Evolutionary conservation across 139 green algal genomes (phyloP).

Genomic region (Picochlorum costavermella): DNA sequence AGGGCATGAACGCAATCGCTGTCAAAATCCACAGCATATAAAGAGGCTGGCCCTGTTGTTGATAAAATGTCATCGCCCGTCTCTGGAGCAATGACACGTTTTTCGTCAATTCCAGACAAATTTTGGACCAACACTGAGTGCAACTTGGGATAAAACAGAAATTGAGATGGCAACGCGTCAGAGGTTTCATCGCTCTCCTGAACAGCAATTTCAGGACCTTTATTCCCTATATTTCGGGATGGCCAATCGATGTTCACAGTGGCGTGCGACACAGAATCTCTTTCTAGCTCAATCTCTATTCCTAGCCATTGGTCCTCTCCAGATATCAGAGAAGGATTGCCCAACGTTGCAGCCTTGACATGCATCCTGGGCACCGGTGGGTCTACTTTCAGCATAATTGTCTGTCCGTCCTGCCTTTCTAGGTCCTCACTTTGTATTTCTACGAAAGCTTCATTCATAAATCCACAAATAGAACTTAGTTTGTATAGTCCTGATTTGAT

Average conservation of each 20-base stretch:
- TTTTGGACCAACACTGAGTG: too few species aligned
- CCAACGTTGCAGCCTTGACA: slow-evolving; percentile 9
- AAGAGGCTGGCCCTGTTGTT: too few species aligned
- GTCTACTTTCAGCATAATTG: slow-evolving; percentile 27
- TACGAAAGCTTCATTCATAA: neutral
- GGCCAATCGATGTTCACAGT: slow-evolving; percentile 18
- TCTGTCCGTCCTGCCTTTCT: slow-evolving; percentile 5
- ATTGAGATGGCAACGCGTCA: too few species aligned
- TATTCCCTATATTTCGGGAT: neutral
- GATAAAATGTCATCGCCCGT: too few species aligned
- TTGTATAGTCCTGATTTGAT: neutral
- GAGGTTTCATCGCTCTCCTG: too few species aligned
- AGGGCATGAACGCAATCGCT: too few species aligned
- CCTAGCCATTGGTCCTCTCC: slow-evolving; percentile 45
- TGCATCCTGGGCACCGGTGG: slow-evolving; percentile 15
- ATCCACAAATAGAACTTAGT: neutral
- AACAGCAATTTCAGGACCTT: too few species aligned
- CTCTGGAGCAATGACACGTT: too few species aligned
- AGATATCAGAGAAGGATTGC: slow-evolving; percentile 25
- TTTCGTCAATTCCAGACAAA: too few species aligned
- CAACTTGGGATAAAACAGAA: too few species aligned
- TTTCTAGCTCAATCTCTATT: slow-evolving; percentile 21
- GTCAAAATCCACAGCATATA: too few species aligned
- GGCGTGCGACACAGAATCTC: slow-evolving; percentile 18
- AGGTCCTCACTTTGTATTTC: neutral